Evolutionary conservation across 1,139 yeast genomes (phyloP), one percentile per base, ranked within the genome.

Genomic region (Taphrina wiesneri): DNA sequence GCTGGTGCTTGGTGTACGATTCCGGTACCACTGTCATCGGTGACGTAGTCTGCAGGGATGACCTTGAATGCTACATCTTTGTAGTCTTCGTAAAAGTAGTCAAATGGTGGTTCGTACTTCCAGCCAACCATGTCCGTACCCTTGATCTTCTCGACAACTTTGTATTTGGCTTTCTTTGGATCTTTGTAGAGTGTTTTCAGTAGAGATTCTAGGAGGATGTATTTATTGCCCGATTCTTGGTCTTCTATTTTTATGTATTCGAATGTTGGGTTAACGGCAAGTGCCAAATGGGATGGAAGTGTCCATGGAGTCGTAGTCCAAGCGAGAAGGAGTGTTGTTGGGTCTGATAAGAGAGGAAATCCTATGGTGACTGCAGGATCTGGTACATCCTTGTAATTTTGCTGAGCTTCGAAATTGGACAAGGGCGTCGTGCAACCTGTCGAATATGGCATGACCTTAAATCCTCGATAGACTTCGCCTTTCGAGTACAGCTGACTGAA

Each of bases 271-370:
- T 93, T 85, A 56, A 93, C 98, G 74, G 96, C 92, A 70, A 93
- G 83, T 17, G 93, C 95, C 75, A 93, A 80, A 78, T 93, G 93
- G 28, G 97, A 89, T 56, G 99, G 99, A 75, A 93, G 82, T 62
- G 99, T 95, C 99, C 99, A 93, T 64, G 99, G 99, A 46, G 99
- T 93, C 70, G 99, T 93, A 54, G 99, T 93, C 99, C 99, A 93
- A 19, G 98, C 99, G 57, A 93, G 92, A 72, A 93, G 81, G 71
- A 83, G 81, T 67, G 96, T 90, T 73, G 88, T 85, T 70, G 88
- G 90, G 73, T 92, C 96, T 70, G 85, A 89, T 28, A 83, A 80
- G 67, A 90, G 81, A 70, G 91, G 91, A 82, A 93, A 95, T 28
- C 91, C 96, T 72, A 95, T 79, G 70, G 97, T 91, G 65, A 95